Base-by-base conservation (phyloP, 495 filamentous ascomycete genomes). In the Penicillium roqueforti region DNA sequence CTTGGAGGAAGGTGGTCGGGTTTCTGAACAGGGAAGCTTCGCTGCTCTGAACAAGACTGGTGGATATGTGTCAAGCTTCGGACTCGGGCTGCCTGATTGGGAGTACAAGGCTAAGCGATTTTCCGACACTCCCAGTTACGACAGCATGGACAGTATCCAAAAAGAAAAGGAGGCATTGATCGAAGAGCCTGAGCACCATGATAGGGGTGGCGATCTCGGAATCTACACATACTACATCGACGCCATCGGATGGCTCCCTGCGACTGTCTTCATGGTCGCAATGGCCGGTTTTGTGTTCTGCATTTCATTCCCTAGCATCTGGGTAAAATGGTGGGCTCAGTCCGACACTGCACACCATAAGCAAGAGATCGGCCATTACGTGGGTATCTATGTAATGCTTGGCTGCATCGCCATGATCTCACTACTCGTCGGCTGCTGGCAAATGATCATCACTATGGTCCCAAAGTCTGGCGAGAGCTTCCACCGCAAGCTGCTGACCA, bases 211-310 rank as follows among this genome's bases (percentile, higher is more conserved):
- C 6, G 82, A 86, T 53, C 55, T 78, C 0, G 63, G 78, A 2
- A 72, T 85, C 37, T 87, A 87, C 59, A 52, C 68, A 0, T 87
- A 85, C 58, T 88, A 87, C 49, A 63, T 83, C 20, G 62, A 66
- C 8, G 75, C 73, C 6, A 75, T 81, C 22, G 83, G 83, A 0
- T 66, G 70, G 73, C 31, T 74, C 3, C 47, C 57, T 0, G 80
- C 81, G 6, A 19, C 79, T 3, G 29, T 73, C 1, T 69, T 82
- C 41, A 56, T 83, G 10, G 53, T 76, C 10, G 61, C 61, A 5
- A 76, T 73, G 50, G 65, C 66, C 4, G 61, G 53, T 10, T 77
- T 75, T 44, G 71, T 75, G 25, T 77, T 80, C 58, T 73, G 67
- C 54, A 72, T 76, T 19, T 72, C 73, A 0, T 78, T 79, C 56